Percentiles rank a stretch among this genome's conserved stretches.
Evolutionary conservation across 1,284 basidiomycete genomes (phyloP).

Genomic region (Rhodotorula sp.): DNA sequence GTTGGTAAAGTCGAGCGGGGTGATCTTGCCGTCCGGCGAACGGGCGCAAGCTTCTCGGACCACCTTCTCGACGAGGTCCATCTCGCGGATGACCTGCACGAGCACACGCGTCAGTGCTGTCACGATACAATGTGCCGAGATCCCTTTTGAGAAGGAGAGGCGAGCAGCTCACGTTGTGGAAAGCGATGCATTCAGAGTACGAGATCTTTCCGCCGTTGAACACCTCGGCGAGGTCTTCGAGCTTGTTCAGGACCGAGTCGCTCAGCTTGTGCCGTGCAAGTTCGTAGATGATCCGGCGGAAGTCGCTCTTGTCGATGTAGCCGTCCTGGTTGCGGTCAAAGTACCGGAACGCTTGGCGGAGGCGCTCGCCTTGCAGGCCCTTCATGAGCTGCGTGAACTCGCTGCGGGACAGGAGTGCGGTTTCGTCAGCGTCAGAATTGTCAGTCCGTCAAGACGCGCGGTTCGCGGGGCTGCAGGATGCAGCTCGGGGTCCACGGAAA

Average conservation of each 20-base stretch:
- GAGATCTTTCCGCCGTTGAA: conserved; percentile 83
- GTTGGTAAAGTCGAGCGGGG: conserved; percentile 56
- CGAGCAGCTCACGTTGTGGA: conserved; percentile 72
- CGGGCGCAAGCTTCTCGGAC: conserved; percentile 80
- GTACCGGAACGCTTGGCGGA: conserved; percentile 87
- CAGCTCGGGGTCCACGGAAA: background rate
- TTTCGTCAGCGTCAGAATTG: conserved; percentile 1
- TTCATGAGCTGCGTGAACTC: conserved; percentile 97
- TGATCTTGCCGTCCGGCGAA: conserved; percentile 85
- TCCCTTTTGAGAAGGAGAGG: too few relatives aligned
- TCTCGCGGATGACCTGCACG: conserved; percentile 59
- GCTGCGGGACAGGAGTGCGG: conserved; percentile 54
- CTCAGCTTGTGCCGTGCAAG: conserved; percentile 93
- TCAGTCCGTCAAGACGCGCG: too few relatives aligned
- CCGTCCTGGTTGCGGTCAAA: conserved; percentile 84
- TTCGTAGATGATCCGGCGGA: conserved; percentile 91
- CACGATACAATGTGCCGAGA: background rate
- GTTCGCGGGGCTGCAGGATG: background rate
- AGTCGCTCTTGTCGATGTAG: conserved; percentile 85
- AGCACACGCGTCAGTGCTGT: conserved; percentile 3
- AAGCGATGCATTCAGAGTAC: conserved; percentile 91
- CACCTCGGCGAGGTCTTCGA: conserved; percentile 83
- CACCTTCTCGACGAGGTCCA: conserved; percentile 85
- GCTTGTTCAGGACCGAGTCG: conserved; percentile 78
- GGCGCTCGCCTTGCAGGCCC: conserved; percentile 88